Conservation (phyloP, 495 filamentous ascomycete genomes). For the Penicillium coprophilum region DNA sequence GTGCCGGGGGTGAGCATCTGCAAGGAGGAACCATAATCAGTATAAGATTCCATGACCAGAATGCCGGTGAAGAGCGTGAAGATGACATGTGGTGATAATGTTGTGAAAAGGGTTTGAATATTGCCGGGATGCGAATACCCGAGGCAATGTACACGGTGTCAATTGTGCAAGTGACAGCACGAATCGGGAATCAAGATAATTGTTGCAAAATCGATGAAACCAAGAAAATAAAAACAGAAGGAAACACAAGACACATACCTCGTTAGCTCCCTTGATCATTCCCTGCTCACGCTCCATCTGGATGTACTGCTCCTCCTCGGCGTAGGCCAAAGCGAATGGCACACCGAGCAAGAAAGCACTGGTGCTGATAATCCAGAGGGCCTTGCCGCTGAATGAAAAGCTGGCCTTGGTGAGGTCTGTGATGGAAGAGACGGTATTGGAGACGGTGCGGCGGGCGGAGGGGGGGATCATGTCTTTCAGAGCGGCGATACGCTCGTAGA, state of each 20-base stretch:
- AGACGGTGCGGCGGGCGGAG: conserved; percentile 68
- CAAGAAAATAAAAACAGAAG: neutral
- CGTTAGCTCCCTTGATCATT: conserved; percentile 82
- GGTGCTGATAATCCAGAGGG: conserved; percentile 83
- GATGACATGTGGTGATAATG: neutral
- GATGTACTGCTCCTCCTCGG: conserved; percentile 91
- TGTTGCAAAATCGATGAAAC: neutral
- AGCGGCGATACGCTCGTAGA: conserved; percentile 78
- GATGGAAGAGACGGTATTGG: conserved; percentile 54
- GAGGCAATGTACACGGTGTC: conserved; percentile 10
- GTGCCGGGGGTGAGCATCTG: conserved; percentile 51
- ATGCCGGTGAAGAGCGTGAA: neutral
- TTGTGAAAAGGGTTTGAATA: neutral
- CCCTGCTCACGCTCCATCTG: conserved; percentile 97
- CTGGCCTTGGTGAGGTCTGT: conserved; percentile 60
- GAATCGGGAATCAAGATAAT: neutral
- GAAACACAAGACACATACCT: conserved; percentile 48
- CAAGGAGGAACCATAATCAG: conserved; percentile 15
- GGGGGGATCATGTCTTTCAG: conserved; percentile 91
- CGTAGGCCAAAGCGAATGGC: conserved; percentile 86
- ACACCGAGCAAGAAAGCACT: conserved; percentile 86
- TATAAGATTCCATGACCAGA: neutral
- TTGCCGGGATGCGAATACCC: conserved; percentile 4
- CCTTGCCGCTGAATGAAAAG: conserved; percentile 71
- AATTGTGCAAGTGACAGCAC: neutral